A percentile compares a stretch with the other conserved stretches of the same genome.
phyloP scores from a whole-genome alignment of 2,329 filamentous ascomycete species.

The Phialemonium atrogriseum region DNA sequence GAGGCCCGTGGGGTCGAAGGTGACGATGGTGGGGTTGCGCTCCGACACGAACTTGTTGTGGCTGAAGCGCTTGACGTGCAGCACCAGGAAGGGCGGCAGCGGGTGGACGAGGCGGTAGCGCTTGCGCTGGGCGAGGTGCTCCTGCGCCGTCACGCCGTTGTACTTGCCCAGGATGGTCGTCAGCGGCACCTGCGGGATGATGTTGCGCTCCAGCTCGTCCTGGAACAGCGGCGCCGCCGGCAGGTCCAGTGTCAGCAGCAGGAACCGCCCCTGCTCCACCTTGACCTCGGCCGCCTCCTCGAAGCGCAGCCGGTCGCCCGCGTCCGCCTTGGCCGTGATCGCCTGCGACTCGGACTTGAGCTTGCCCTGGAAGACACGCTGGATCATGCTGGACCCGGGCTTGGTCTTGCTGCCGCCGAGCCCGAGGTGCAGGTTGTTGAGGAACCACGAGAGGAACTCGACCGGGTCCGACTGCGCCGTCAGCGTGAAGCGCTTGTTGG shows the following conservation, averaged over 20 bases:
- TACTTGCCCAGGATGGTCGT: constrained; percentile 83
- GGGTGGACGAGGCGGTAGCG: constrained; percentile 87
- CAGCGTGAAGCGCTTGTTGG: constrained; percentile 86
- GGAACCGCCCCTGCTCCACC: constrained; percentile 68
- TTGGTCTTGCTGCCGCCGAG: constrained; percentile 86
- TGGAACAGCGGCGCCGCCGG: constrained; percentile 91
- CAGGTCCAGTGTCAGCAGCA: constrained; percentile 88
- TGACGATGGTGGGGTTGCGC: constrained; percentile 96
- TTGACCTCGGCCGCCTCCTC: constrained; percentile 82
- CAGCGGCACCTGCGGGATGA: constrained; percentile 87
- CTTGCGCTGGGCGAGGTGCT: constrained; percentile 80
- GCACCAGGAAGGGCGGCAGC: constrained; percentile 79
- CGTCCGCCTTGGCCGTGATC: constrained; percentile 85
- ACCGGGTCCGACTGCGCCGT: constrained; percentile 90
- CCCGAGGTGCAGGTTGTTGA: constrained; percentile 89
- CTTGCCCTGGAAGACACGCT: constrained; percentile 87
- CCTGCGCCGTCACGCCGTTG: constrained; percentile 78
- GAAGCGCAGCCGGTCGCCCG: constrained; percentile 80
- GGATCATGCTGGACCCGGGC: constrained; percentile 76
- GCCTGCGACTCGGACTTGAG: constrained; percentile 89
- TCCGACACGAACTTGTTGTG: constrained; percentile 95
- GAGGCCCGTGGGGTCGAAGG: constrained; percentile 75
- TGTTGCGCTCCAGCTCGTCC: constrained; percentile 88
- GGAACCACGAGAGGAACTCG: constrained; percentile 94
- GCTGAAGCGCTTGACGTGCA: constrained; percentile 96